Evolutionary conservation across 2,329 filamentous ascomycete genomes (phyloP), one percentile per base, ranked within the genome.

Genomic region (Diaporthe velutina): DNA sequence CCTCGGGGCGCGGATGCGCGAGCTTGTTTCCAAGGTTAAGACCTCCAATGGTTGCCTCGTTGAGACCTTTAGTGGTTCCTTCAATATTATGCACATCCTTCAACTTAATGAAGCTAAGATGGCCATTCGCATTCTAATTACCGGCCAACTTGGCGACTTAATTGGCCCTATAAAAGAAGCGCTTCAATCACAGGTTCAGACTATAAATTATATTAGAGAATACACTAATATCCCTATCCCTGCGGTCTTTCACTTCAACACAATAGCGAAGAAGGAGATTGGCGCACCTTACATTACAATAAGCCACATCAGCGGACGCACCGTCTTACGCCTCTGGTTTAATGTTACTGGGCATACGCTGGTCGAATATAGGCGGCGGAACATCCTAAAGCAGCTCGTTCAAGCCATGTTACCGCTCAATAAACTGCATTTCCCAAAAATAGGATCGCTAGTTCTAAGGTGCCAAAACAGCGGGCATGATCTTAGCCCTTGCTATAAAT

Each of bases 201-300:
- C 45, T 8, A n/a, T 58, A 10, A 19, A 48, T 0, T 70, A 25
- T 4, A 58, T 45, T 38, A 48, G 3, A 10, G n/a, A 33, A 1
- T 19, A 70, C 28, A 45, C 52, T 1, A n/a, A 7, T 13, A 25
- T 35, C 12, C 67, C 30, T 6, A 28, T 70, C 4, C 67, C 67
- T 2, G 7, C 45, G 28, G 28, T 70, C 19, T 70, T 25, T 19
- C 9, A 48, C 19, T 35, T 45, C 13, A 40, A 70, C 2, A 70
- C 33, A 6, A 55, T 33, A 33, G 66, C 66, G 35, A 22, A 70
- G 2, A 45, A 70, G 15, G 38, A 58, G 50, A 70, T 70, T 10
- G 10, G 22, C 17, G 52, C 52, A 12, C 67, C 67, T 48, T 58
- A 48, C 2, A 48, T 58, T 17, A 22, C 67, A 28, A 38, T 58